These are phyloP conservation scores for Penicillium brevicompactum DNA, from an alignment of 2,329 filamentous ascomycete species.

Conservation along the genomic window DNA sequence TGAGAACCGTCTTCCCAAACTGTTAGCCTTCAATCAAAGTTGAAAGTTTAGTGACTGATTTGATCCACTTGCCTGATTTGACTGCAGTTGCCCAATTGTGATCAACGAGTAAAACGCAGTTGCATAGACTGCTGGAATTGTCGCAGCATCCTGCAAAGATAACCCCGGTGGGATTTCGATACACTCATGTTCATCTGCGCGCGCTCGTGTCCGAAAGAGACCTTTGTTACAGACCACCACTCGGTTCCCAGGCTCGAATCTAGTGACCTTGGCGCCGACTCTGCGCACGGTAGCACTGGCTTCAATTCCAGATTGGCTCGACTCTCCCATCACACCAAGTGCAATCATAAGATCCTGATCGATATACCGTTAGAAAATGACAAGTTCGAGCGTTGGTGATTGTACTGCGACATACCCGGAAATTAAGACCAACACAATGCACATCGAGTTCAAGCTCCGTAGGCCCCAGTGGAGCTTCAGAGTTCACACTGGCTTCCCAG, in stretches of 20 bases:
- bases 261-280: conserved; percentile 28
- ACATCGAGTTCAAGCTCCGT: conserved; percentile 14
- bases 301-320: conserved; percentile 32
- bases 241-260: conserved; percentile 31
- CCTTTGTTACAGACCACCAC: conserved; percentile 22
- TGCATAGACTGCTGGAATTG: conserved; percentile 13
- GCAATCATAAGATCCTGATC: conserved; percentile 24
- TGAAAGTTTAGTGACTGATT: too few relatives aligned
- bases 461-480: neutral
- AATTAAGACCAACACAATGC: conserved; percentile 15
- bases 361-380: too few relatives aligned
- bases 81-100: conserved; percentile 20
- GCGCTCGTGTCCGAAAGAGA: conserved; percentile 6
- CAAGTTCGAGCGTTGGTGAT: too few relatives aligned
- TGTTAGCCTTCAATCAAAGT: neutral
- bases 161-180: conserved; percentile 8
- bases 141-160: conserved; percentile 19
- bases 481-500: neutral
- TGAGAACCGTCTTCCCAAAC: conserved; percentile 19
- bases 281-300: conserved; percentile 32
- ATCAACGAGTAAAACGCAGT: conserved; percentile 24
- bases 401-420: conserved; percentile 1
- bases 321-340: conserved; percentile 33
- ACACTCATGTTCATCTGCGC: conserved; percentile 2
- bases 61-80: conserved; percentile 17